Conservation (phyloP, 2,329 filamentous ascomycete genomes). For the Aspergillus texensis region DNA sequence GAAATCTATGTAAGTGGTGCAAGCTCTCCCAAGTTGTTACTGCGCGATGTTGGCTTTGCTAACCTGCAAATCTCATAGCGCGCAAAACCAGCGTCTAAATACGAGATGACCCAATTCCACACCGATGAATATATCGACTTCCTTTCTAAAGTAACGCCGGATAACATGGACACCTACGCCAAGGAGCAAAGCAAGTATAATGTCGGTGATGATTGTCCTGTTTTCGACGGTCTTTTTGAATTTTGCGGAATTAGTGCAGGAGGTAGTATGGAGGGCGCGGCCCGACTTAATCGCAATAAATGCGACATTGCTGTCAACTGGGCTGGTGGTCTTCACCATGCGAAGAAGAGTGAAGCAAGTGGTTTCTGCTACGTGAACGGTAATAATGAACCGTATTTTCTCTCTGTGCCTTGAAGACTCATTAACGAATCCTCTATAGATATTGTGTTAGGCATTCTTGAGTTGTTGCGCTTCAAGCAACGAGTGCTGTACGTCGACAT, state of each 20-base stretch:
- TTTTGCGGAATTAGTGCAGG: constrained; percentile 72
- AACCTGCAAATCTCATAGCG: constrained; percentile 54
- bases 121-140: constrained; percentile 75
- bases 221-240: constrained; percentile 71
- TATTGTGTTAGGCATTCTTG: constrained; percentile 67
- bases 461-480: constrained; percentile 65
- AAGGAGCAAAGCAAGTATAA: constrained; percentile 85
- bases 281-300: constrained; percentile 67
- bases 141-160: constrained; percentile 85
- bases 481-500: constrained; percentile 69
- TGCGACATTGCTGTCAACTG: constrained; percentile 76
- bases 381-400: constrained; percentile 21
- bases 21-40: not conserved
- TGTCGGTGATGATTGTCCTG: constrained; percentile 65
- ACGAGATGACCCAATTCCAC: constrained; percentile 74
- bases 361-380: constrained; percentile 98
- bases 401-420: not conserved
- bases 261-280: constrained; percentile 71
- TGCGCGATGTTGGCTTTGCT: constrained; percentile 10
- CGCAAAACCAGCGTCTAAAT: constrained; percentile 74
- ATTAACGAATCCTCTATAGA: constrained; percentile 45
- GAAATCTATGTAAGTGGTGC: constrained; percentile 63
- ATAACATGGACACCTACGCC: constrained; percentile 94
- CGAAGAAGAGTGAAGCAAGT: constrained; percentile 90
- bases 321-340: constrained; percentile 95